Base-by-base conservation (phyloP, 345 rosid species). In the Melaleuca alternifolia region DNA sequence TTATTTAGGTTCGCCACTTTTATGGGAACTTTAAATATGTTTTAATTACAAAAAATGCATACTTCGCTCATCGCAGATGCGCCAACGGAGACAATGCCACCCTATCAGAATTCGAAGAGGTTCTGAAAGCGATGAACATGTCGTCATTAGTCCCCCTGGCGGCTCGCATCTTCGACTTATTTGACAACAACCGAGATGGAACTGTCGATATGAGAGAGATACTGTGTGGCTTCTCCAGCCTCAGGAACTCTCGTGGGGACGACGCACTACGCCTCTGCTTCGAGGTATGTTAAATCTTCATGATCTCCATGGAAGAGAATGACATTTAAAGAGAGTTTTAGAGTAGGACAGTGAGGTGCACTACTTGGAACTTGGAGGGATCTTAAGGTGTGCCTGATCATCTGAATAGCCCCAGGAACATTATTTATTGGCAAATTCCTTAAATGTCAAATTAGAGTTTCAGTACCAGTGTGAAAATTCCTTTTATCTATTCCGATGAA, bases 81-180 rank as follows among this genome's bases (percentile, higher is more conserved):
- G 94, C 94, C 24, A 87, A 91, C 7, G 95, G 96, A 20, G 96
- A 93, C 83, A 94, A 93, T 71, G 96, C 95, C 9, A 90, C 93
- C 77, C 89, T 94, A 50, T 86, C 93, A 1, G 94, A 94, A 84
- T 94, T 94, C 18, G 92, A 92, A 88, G 92, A 94, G 84, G 94
- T 94, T 62, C 92, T 93, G 85, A 93, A 92, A 79, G 96, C 94
- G 23, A 93, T 94, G 94, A 92, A 92, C 83, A 94, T 94, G 96
- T 87, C 93, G 0, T 91, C 94, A 28, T 86, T 93, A 26, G 71
- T 93, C 57, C 96, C 95, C 12, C 85, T 94, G 46, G 95, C 93
- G 4, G 88, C 96, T 16, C 91, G 96, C 57, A 92, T 94, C 87
- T 94, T 93, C 48, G 93, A 93, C 84, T 77, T 94, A 0, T 93